Evolutionary conservation across 129 eudicot species (phyloP), one percentile per base, ranked within the genome.

Genomic region (Tagetes erecta): DNA sequence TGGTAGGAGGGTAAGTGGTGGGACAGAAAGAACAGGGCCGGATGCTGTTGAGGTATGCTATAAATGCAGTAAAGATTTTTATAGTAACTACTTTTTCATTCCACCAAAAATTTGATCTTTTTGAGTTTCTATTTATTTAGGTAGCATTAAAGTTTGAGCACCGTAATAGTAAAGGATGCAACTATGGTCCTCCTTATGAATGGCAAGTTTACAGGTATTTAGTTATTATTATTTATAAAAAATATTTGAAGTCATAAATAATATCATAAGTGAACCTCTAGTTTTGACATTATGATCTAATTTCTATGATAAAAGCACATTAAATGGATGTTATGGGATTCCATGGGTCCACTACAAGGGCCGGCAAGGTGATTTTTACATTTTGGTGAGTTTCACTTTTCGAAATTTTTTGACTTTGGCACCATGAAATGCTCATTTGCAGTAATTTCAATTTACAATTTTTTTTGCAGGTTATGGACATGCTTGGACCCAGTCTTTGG

Each of bases 401-500:
- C 47, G 68, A 50, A 38, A 46, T 45, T 45, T 11, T 45, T 44
- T 71, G 38, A 55, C 42, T n/a, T 65, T 47, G 14, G 11, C 0
- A 52, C 14, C 58, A 52, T 13, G 58, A 52, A 13, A 20, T 20
- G 27, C 31, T 57, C 68, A 62, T 35, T 30, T 38, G 31, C 38
- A 57, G 8, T 31, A 5, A 37, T 71, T 5, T 55, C 8, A 5
- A 37, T 71, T 5, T 55, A 20, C 11, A 20, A 55, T 44, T 63
- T 14, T 45, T 51, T 67, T 73, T 74, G 52, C 84, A 94, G 99
- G 92, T 94, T 71, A 94, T 94, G 99, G 99, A 94, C 84, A 91
- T 95, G 80, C 97, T 94, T 76, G 99, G 99, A 67, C 97, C 97
- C 14, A 94, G 99, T 84, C 96, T 94, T 76, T 94, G 99, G 99